Conservation (phyloP, 306 rosid species). For the Dryas octopetala region DNA sequence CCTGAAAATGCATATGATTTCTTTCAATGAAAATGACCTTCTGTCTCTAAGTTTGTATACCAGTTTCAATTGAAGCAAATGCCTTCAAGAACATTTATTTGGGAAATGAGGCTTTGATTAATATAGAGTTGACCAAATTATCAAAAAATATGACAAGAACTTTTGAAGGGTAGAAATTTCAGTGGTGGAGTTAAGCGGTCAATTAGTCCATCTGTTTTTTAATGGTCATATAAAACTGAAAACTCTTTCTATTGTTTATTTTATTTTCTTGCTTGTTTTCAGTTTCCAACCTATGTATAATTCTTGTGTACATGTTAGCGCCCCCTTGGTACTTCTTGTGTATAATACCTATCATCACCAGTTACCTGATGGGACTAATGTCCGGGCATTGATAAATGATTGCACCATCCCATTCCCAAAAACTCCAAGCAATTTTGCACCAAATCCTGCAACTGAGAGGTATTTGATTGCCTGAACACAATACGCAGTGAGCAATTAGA, state of each 20-base stretch:
- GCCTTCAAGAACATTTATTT: neutral
- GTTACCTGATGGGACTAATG: conserved; percentile 68
- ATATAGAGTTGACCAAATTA: neutral
- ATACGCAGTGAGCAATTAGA: conserved; percentile 33
- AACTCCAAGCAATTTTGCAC: conserved; percentile 85
- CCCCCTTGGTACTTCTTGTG: neutral
- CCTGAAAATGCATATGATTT: conserved; percentile 18
- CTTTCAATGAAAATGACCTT: conserved; percentile 11
- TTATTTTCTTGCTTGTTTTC: neutral
- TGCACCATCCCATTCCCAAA: conserved; percentile 93
- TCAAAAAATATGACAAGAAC: neutral
- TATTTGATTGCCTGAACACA: conserved; percentile 76
- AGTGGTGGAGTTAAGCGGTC: neutral
- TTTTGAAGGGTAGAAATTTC: conserved; percentile 1
- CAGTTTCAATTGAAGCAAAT: neutral
- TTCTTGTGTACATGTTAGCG: neutral
- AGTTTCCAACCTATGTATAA: neutral
- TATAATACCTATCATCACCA: neutral
- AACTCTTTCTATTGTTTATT: neutral
- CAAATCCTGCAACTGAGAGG: conserved; percentile 95
- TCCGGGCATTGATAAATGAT: conserved; percentile 76
- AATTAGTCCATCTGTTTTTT: neutral
- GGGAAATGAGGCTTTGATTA: neutral
- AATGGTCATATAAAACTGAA: neutral
- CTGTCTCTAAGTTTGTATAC: conserved; percentile 15